These are phyloP conservation scores for Apiospora hydei DNA, from an alignment of 2,329 filamentous ascomycete genomes.

Conservation along the genomic window DNA sequence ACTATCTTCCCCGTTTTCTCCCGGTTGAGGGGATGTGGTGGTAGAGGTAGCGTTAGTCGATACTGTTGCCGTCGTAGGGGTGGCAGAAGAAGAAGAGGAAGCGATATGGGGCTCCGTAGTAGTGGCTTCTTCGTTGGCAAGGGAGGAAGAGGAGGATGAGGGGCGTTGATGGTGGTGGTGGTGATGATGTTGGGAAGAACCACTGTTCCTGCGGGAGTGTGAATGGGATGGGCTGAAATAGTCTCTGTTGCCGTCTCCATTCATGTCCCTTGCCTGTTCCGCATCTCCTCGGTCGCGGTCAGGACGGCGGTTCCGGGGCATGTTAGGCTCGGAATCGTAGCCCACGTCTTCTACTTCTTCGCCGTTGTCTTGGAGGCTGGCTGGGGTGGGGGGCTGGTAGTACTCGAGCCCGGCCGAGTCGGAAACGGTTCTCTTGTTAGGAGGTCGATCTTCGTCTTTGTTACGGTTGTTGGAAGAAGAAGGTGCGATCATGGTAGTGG, in stretches of 20 bases:
- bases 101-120: background rate
- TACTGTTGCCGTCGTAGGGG: background rate
- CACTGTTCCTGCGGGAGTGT: background rate
- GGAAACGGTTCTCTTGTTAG: constrained; percentile 31
- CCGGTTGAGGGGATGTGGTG: background rate
- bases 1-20: background rate
- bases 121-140: background rate
- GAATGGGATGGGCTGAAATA: background rate
- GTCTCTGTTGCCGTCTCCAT: background rate
- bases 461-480: background rate
- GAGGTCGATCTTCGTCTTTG: constrained; percentile 4
- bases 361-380: constrained; percentile 33
- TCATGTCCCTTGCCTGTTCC: background rate
- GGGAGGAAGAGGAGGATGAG: constrained; percentile 16
- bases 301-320: constrained; percentile 30
- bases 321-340: constrained; percentile 44
- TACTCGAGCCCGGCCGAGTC: constrained; percentile 32
- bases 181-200: background rate
- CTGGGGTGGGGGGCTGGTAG: constrained; percentile 38
- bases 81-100: background rate
- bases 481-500: background rate
- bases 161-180: background rate
- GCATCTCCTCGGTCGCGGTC: constrained; percentile 30
- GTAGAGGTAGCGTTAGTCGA: background rate
- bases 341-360: constrained; percentile 32